These are phyloP conservation scores for Cytospora leucostoma DNA, from an alignment of 2,329 filamentous ascomycete species.

Conservation along the genomic window DNA sequence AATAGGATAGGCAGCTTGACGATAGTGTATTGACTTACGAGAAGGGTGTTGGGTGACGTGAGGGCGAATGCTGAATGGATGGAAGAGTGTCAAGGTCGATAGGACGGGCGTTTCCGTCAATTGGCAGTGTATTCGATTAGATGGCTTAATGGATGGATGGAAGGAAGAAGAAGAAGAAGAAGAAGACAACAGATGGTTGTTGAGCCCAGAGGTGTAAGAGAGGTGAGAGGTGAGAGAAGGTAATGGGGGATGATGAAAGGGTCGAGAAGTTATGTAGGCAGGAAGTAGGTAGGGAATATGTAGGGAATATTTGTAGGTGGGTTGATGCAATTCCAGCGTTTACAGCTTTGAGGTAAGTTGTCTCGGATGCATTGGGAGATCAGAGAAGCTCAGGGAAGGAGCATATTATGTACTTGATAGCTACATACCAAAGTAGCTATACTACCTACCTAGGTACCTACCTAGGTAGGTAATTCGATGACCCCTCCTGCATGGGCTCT, in stretches of 20 bases:
- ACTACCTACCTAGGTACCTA: background rate
- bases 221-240: background rate
- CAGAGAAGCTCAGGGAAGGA: background rate
- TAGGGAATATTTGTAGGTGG: background rate
- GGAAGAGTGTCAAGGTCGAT: background rate
- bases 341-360: constrained; percentile 8
- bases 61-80: constrained; percentile 4
- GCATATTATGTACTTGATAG: constrained; percentile 9
- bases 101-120: background rate
- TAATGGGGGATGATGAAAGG: background rate
- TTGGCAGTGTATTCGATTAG: background rate
- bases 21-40: constrained; percentile 6
- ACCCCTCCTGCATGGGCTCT: background rate
- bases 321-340: background rate
- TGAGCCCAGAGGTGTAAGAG: background rate
- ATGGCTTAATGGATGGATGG: background rate
- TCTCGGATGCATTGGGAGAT: background rate
- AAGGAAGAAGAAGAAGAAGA: background rate
- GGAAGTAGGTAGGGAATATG: background rate
- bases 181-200: background rate
- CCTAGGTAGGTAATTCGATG: background rate
- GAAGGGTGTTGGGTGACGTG: constrained; percentile 14
- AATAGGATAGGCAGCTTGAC: constrained; percentile 3
- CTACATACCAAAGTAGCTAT: constrained; percentile 5
- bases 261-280: too few species aligned